Evolutionary conservation across 2,329 filamentous ascomycete species (phyloP), one percentile per base, ranked within the genome.

Genomic region (Leptographium lundbergii): DNA sequence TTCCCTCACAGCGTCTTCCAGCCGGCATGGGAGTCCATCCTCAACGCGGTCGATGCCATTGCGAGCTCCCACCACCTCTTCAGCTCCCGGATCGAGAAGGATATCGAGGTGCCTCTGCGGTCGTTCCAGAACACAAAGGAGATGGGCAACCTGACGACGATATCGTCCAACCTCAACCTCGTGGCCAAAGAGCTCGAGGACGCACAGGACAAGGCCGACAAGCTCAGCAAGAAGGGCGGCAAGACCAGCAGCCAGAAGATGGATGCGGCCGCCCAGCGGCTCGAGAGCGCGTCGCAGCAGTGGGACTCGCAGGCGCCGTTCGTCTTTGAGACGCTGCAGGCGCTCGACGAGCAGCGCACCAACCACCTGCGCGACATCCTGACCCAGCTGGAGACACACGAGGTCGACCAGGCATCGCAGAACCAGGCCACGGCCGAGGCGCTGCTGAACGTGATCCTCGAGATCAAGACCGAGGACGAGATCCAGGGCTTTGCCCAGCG

Each of bases 231-330:
- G 68, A 95, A 92, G 72, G 90, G 88, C 61, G 80, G 81, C 58
- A 90, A 86, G 72, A 84, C 87, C 50, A 91, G 84, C 66, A 80
- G 86, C 2, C 82, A 84, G 60, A 95, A 94, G 71, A 81, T 94
- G 47, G 88, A 91, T 51, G 80, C 80, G 62, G 91, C 90, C 14
- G 79, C 82, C 13, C 77, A 82, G 22, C 86, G 85, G 63, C 81
- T 95, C 51, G 88, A 95, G 63, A 84, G 84, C 61, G 87, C 90
- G n/a, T 82, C 79, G 52, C 81, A 86, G 64, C 88, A 95, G 69
- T 99, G 94, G 94, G 86, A 96, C 59, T 91, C 90, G 0, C 91
- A 96, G 71, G 90, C 94, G 17, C 94, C 94, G 1, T 97, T 89
- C 72, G 87, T 96, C 61, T 96, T 95, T 68, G 94, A 99, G 73